A percentile compares a stretch with the other conserved stretches of the same genome.
Evolutionary conservation across 1,284 basidiomycete species (phyloP).

Genomic region (Coniophora puteana): DNA sequence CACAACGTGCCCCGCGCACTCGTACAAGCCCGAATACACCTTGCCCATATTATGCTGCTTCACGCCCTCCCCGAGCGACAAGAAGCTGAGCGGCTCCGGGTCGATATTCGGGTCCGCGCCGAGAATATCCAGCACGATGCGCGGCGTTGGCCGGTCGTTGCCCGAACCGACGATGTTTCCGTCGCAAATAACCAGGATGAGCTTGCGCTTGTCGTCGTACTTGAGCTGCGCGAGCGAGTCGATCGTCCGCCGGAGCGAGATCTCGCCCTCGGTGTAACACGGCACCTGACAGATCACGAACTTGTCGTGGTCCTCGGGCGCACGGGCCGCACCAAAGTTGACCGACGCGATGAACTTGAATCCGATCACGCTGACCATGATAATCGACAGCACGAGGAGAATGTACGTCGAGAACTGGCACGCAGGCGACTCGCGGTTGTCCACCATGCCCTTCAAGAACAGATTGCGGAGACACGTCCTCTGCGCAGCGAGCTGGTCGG

Average conservation of each 20-base stretch:
- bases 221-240: slow-evolving; percentile 93
- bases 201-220: slow-evolving; percentile 98
- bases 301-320: slow-evolving; percentile 96
- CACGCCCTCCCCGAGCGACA: slow-evolving; percentile 90
- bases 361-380: slow-evolving; percentile 95
- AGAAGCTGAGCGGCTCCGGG: slow-evolving; percentile 92
- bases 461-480: slow-evolving; percentile 89
- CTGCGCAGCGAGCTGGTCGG: slow-evolving; percentile 72
- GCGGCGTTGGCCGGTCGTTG: slow-evolving; percentile 87
- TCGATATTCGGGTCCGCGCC: slow-evolving; percentile 92
- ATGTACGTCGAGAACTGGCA: slow-evolving; percentile 94
- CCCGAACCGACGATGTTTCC: slow-evolving; percentile 98
- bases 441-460: slow-evolving; percentile 89
- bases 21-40: slow-evolving; percentile 95
- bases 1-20: slow-evolving; percentile 92
- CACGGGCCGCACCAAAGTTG: slow-evolving; percentile 80
- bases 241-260: slow-evolving; percentile 86
- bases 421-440: slow-evolving; percentile 88
- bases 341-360: slow-evolving; percentile 98
- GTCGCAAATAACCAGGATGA: slow-evolving; percentile 94
- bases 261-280: slow-evolving; percentile 95
- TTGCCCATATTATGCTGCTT: slow-evolving; percentile 99
- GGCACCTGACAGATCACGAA: slow-evolving; percentile 99
- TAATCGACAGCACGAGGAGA: slow-evolving; percentile 81
- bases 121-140: slow-evolving; percentile 95